Percentiles rank a stretch among this genome's conserved stretches.
These are phyloP conservation scores for Dentipellis fragilis DNA, from an alignment of 768 basidiomycete genomes.

Conservation along the genomic window DNA sequence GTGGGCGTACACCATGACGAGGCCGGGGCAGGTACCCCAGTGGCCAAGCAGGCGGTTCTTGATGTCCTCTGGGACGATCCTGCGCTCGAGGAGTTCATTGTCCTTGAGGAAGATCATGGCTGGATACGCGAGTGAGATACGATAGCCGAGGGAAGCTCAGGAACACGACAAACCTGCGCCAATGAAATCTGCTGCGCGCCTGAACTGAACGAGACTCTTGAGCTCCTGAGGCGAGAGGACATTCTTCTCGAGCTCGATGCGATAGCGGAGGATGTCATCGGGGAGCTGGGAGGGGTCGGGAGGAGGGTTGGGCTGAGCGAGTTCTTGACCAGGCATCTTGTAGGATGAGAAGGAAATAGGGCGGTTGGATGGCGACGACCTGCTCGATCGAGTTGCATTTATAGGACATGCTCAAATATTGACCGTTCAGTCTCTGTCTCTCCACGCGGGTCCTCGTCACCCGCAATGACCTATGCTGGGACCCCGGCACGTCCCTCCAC, in stretches of 20 bases:
- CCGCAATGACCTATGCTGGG: neutral
- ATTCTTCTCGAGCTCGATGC: constrained; percentile 36
- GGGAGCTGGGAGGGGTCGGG: constrained; percentile 62
- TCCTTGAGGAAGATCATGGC: constrained; percentile 81
- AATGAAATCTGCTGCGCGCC: constrained; percentile 59
- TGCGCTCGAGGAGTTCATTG: constrained; percentile 57
- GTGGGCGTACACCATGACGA: constrained; percentile 55
- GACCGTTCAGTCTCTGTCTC: neutral
- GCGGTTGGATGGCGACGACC: constrained; percentile 1
- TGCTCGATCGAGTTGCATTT: neutral
- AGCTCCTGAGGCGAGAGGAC: constrained; percentile 43
- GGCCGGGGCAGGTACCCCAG: constrained; percentile 79
- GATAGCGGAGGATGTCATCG: constrained; percentile 39
- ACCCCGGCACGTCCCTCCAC: neutral
- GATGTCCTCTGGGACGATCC: constrained; percentile 57
- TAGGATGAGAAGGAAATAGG: neutral
- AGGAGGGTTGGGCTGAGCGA: constrained; percentile 56
- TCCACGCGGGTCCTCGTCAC: neutral
- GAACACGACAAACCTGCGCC: constrained; percentile 41
- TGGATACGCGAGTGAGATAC: constrained; percentile 15
- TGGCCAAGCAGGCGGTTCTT: constrained; percentile 77
- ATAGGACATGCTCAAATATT: neutral
- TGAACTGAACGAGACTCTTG: constrained; percentile 39
- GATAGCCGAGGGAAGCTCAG: too few relatives aligned
- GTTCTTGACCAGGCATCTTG: constrained; percentile 48